Percentiles rank a stretch among this genome's conserved stretches.
Evolutionary conservation across 1,139 yeast species (phyloP).

Genomic region (Hemisphaericaspora xylanilytica): DNA sequence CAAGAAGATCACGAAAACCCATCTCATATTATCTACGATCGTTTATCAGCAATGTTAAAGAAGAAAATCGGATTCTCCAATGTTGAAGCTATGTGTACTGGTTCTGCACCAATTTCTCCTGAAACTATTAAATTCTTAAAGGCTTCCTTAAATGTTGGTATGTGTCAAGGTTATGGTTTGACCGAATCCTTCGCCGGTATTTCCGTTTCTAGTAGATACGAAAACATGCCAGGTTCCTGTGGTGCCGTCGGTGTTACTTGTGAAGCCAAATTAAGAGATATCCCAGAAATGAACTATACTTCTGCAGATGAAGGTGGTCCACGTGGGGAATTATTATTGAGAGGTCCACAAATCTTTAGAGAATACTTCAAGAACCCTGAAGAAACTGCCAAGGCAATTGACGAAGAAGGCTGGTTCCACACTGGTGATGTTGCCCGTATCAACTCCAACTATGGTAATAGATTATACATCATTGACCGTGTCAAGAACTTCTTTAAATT

Average conservation of each 20-base stretch:
- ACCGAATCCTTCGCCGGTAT: conserved; percentile 48
- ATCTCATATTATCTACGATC: conserved; percentile 32
- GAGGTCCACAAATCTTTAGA: conserved; percentile 40
- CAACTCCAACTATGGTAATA: conserved; percentile 18
- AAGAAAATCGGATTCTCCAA: conserved; percentile 39
- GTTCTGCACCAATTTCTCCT: conserved; percentile 46
- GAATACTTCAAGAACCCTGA: conserved; percentile 40
- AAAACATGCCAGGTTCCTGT: conserved; percentile 40
- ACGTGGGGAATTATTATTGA: conserved; percentile 40
- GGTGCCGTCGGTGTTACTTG: conserved; percentile 35
- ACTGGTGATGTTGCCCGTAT: conserved; percentile 43
- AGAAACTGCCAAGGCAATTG: conserved; percentile 45
- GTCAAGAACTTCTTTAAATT: conserved; percentile 46
- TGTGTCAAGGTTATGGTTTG: conserved; percentile 46
- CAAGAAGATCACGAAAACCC: conserved; percentile 10
- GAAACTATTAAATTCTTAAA: conserved; percentile 42
- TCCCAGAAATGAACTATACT: conserved; percentile 39
- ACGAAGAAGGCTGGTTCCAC: conserved; percentile 52
- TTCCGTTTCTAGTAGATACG: conserved; percentile 29
- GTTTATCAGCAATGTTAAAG: conserved; percentile 24
- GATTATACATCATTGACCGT: conserved; percentile 38
- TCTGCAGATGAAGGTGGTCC: conserved; percentile 35
- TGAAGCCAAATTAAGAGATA: conserved; percentile 36
- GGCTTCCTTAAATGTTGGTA: conserved; percentile 38
- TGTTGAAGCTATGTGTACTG: conserved; percentile 28